phyloP scores from a whole-genome alignment of 2,329 filamentous ascomycete species.

The Xylaria sp. region DNA sequence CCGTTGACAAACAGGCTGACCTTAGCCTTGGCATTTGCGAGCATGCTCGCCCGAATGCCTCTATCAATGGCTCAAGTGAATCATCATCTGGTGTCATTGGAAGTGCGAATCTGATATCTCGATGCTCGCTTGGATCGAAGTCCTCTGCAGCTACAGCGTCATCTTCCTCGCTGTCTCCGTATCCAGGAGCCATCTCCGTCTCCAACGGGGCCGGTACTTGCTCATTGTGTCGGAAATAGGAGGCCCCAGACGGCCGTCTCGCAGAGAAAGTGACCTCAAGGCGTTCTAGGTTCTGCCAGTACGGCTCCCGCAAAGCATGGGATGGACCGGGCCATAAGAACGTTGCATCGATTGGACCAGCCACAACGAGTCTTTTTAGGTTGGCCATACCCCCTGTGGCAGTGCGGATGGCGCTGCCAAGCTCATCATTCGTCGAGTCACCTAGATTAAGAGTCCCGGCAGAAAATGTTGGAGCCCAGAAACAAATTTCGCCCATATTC shows the following conservation, averaged over 20 bases:
- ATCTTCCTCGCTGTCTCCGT: not conserved
- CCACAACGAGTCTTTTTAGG: not conserved
- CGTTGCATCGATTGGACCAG: not conserved
- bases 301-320: not conserved
- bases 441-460: not conserved
- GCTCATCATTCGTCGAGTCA: not conserved
- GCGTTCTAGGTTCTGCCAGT: not conserved
- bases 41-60: constrained; percentile 4
- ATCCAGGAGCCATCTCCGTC: not conserved
- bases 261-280: not conserved
- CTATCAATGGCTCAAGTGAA: not conserved
- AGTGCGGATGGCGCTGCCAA: not conserved
- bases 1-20: not conserved
- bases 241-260: not conserved
- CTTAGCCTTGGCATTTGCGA: not conserved
- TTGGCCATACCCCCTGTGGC: not conserved
- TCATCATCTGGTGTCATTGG: not conserved
- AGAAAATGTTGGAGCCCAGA: not conserved
- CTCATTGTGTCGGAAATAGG: not conserved
- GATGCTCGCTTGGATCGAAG: not conserved
- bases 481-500: not conserved
- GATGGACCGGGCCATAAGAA: not conserved
- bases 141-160: not conserved
- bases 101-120: not conserved
- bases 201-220: not conserved